Evolutionary conservation across 176 grass and related monocot species (phyloP).

Genomic region (Carex scoparia): DNA sequence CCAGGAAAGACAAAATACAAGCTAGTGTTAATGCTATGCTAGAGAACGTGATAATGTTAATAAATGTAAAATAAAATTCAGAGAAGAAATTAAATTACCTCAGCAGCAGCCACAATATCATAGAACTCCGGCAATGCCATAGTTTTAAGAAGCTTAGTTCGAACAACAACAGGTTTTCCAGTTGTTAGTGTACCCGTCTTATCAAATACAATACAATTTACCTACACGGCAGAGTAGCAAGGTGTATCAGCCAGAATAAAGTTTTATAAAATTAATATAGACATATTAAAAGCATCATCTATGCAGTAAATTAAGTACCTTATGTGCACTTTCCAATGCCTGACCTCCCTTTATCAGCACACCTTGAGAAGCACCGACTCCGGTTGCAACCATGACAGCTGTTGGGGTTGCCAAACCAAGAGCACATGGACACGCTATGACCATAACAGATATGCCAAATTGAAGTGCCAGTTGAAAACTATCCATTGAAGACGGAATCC

Average conservation of each 20-base stretch:
- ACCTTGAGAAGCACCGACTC: conserved; percentile 89
- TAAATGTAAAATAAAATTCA: background rate
- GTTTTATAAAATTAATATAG: background rate
- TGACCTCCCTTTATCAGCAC: conserved; percentile 93
- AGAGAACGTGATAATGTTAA: background rate
- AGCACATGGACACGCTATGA: conserved; percentile 92
- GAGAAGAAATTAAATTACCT: conserved; percentile 37
- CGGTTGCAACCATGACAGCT: conserved; percentile 96
- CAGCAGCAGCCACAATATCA: conserved; percentile 53
- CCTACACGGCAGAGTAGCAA: conserved; percentile 33
- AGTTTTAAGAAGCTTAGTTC: conserved; percentile 67
- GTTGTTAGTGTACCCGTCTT: conserved; percentile 92
- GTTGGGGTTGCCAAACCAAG: conserved; percentile 92
- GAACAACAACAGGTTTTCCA: conserved; percentile 78
- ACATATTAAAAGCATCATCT: conserved; percentile 4
- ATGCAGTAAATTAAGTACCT: conserved; percentile 37
- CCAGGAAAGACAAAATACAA: conserved; percentile 11
- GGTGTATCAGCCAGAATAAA: conserved; percentile 5
- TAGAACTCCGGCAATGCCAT: conserved; percentile 82
- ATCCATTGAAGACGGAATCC: conserved; percentile 92
- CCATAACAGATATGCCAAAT: conserved; percentile 97
- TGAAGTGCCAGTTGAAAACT: conserved; percentile 92
- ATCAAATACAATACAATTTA: conserved; percentile 83
- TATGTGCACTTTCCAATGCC: conserved; percentile 87
- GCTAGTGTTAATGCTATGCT: background rate